Conservation (phyloP, 257 asterid species). For the Solanum pimpinellifolium region DNA sequence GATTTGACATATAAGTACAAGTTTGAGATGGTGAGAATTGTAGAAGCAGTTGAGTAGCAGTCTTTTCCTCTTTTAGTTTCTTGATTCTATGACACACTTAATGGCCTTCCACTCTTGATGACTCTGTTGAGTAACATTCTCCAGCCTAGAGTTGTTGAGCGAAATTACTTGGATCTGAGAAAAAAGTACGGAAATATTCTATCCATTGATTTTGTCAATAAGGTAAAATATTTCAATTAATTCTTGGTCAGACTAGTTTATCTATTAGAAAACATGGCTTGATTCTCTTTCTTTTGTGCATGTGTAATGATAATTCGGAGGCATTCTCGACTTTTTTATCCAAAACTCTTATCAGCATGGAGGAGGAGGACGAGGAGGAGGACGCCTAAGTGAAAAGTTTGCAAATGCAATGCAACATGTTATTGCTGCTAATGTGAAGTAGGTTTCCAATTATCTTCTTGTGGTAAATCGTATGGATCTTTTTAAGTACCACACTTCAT, state of each 20-base stretch:
- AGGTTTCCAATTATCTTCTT: neutral
- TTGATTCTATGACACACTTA: neutral
- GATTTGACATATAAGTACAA: constrained; percentile 87
- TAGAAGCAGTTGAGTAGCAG: constrained; percentile 58
- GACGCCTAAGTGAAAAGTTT: constrained; percentile 38
- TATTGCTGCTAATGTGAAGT: constrained; percentile 51
- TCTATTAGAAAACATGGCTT: neutral
- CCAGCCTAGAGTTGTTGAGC: constrained; percentile 72
- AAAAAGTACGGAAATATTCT: constrained; percentile 77
- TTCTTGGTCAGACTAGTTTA: neutral
- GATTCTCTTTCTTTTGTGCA: neutral
- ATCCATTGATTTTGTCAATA: constrained; percentile 70
- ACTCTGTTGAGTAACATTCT: constrained; percentile 6
- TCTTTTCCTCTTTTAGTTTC: neutral
- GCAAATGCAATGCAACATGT: constrained; percentile 51
- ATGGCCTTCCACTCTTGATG: neutral
- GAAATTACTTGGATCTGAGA: constrained; percentile 62
- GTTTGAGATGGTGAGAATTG: constrained; percentile 41
- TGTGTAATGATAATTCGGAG: neutral
- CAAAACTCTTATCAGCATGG: constrained; percentile 38
- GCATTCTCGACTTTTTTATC: neutral
- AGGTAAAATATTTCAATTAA: constrained; percentile 24
- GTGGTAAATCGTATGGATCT: neutral
- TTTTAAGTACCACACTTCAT: constrained; percentile 2
- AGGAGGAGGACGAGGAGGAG: constrained; percentile 52